Evolutionary conservation across 2,329 filamentous ascomycete genomes (phyloP), one percentile per base, ranked within the genome.

Genomic region (Trichophyton mentagrophytes): DNA sequence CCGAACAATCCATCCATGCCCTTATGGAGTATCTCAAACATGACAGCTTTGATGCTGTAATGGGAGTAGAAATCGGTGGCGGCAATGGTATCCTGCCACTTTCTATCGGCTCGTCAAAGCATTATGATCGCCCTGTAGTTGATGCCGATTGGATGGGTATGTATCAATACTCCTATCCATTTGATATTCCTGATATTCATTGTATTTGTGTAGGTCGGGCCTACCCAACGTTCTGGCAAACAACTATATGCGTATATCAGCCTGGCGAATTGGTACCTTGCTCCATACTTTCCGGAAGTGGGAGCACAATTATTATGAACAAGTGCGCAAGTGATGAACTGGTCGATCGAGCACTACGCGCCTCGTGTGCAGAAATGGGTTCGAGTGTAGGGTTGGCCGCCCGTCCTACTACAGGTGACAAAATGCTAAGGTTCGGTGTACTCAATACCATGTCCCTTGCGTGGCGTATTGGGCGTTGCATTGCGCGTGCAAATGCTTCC

Each of bases 11-110:
- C 1, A 70, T 75, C 49, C 63, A 66, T 3, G 81, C 81, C 66
- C 72, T 86, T 9, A 82, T 80, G 69, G 78, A 79, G 56, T 77
- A 79, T 30, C 73, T 79, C n/a, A 62, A 66, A 56, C 72, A 75
- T 42, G 68, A 70, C 15, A 67, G 69, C 0, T 77, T 81, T 22
- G 80, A 83, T 20, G 80, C 82, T 42, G 80, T 86, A 63, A 82
- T 87, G 63, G 78, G 82, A 0, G 69, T 86, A 9, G 85, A 87
- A 66, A 85, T 87, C 60, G 85, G 85, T n/a, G 85, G 85, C 5
- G 79, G 79, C 3, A 87, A 87, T 64, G 84, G 84, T 0, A 73
- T 86, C 7, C 79, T 83, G 64, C 78, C 80, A 7, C 73, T 85
- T 70, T 75, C 83, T 3, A 70, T 84, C 3, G 82, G 82, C 3